A percentile compares a stretch with the other conserved stretches of the same genome.
These are phyloP conservation scores for Aureobasidium musti DNA, from an alignment of 2,329 filamentous ascomycete genomes.

Conservation along the genomic window DNA sequence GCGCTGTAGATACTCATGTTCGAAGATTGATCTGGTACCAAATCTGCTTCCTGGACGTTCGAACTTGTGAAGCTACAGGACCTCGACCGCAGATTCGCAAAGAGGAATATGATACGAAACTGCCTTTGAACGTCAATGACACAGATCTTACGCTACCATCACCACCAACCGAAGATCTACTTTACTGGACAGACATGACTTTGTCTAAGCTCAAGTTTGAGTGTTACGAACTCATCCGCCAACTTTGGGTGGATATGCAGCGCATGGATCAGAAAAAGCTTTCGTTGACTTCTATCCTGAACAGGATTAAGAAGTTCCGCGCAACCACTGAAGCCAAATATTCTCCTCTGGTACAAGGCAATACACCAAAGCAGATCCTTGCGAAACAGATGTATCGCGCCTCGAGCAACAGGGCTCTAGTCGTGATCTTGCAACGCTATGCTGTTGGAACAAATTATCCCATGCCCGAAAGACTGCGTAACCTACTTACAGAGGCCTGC, in stretches of 20 bases:
- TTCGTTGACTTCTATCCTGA: slow-evolving; percentile 64
- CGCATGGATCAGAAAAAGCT: slow-evolving; percentile 63
- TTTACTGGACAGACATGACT: slow-evolving; percentile 68
- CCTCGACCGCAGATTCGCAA: slow-evolving; percentile 69
- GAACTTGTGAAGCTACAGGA: slow-evolving; percentile 73
- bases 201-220: slow-evolving; percentile 70
- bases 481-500: slow-evolving; percentile 64
- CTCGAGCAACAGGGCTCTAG: slow-evolving; percentile 62
- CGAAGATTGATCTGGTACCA: slow-evolving; percentile 76
- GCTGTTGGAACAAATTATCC: slow-evolving; percentile 51
- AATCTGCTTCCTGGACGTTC: slow-evolving; percentile 72
- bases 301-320: slow-evolving; percentile 69
- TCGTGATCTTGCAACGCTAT: slow-evolving; percentile 70
- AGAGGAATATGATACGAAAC: slow-evolving; percentile 72
- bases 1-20: slow-evolving; percentile 68
- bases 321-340: slow-evolving; percentile 66
- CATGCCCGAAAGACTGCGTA: slow-evolving; percentile 64
- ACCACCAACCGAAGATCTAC: slow-evolving; percentile 49
- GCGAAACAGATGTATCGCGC: slow-evolving; percentile 66
- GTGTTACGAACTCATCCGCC: slow-evolving; percentile 70
- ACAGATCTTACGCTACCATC: slow-evolving; percentile 56
- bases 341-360: slow-evolving; percentile 61
- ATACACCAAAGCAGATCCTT: slow-evolving; percentile 63
- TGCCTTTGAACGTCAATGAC: slow-evolving; percentile 72
- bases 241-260: slow-evolving; percentile 68